phyloP scores from a whole-genome alignment of 257 asterid species.

The Osmanthus fragrans region DNA sequence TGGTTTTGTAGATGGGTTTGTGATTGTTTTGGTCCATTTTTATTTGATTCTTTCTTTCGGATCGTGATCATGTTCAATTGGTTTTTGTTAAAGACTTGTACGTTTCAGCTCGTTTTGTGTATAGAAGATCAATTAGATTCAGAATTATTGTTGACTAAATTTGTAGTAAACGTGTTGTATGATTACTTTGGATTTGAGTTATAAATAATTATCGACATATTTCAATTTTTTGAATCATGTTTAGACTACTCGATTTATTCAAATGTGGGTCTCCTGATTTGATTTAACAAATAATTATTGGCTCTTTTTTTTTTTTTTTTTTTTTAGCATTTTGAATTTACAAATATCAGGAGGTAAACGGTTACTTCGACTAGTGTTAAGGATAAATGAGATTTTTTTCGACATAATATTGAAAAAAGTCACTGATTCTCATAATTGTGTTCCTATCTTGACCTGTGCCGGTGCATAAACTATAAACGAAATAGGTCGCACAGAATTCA shows the following conservation, averaged over 20 bases:
- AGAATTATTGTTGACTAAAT: not conserved
- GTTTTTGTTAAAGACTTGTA: not conserved
- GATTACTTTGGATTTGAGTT: not conserved
- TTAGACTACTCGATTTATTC: not conserved
- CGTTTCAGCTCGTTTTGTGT: constrained; percentile 6
- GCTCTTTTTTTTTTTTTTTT: not conserved
- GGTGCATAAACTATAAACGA: not conserved
- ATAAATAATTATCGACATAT: not conserved
- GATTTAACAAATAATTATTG: not conserved
- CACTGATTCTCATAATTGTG: not conserved
- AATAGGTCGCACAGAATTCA: not conserved
- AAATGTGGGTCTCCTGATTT: not conserved
- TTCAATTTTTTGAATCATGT: not conserved
- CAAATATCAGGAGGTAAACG: not conserved
- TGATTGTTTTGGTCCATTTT: not conserved
- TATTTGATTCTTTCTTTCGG: not conserved
- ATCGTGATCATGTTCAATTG: not conserved
- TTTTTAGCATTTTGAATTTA: not conserved
- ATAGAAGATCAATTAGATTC: constrained; percentile 2
- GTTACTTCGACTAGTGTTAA: not conserved
- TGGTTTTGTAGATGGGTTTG: not conserved
- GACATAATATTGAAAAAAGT: not conserved
- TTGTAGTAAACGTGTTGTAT: constrained; percentile 8
- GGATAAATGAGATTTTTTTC: not conserved
- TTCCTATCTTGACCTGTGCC: not conserved